These are phyloP conservation scores for Debaryomyces robertsiae DNA, from an alignment of 1,139 yeast genomes.

Conservation along the genomic window DNA sequence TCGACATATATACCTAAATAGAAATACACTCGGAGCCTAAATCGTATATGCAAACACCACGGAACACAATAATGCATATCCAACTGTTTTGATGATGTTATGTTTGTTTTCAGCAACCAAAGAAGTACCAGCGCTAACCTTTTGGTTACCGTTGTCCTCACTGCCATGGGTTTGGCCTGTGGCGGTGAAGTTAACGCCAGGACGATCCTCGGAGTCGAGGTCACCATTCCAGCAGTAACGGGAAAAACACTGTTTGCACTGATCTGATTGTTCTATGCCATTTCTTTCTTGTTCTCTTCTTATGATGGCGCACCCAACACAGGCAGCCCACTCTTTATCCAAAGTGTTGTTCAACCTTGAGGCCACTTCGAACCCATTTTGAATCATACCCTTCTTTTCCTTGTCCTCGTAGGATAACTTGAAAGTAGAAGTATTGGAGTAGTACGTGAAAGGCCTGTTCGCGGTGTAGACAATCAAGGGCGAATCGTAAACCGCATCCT, in stretches of 20 bases:
- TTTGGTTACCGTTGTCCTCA: constrained; percentile 17
- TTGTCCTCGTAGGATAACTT: constrained; percentile 61
- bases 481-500: constrained; percentile 43
- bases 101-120: constrained; percentile 10
- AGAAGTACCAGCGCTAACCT: constrained; percentile 19
- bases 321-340: constrained; percentile 68
- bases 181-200: constrained; percentile 45
- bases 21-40: background rate
- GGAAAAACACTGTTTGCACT: constrained; percentile 72
- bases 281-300: constrained; percentile 80
- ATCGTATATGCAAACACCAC: constrained; percentile 11
- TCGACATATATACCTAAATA: background rate
- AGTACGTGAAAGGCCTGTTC: constrained; percentile 67
- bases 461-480: constrained; percentile 83
- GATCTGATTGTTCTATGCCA: constrained; percentile 62
- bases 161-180: constrained; percentile 47
- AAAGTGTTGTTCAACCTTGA: constrained; percentile 73
- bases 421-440: constrained; percentile 73
- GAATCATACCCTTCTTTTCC: constrained; percentile 62
- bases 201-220: constrained; percentile 23
- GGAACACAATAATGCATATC: constrained; percentile 18
- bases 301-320: constrained; percentile 87
- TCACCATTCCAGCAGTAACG: constrained; percentile 85
- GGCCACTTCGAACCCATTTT: constrained; percentile 80
- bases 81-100: constrained; percentile 13